Evolutionary conservation across 495 filamentous ascomycete genomes (phyloP).

Genomic region (Penicillium bovifimosum): DNA sequence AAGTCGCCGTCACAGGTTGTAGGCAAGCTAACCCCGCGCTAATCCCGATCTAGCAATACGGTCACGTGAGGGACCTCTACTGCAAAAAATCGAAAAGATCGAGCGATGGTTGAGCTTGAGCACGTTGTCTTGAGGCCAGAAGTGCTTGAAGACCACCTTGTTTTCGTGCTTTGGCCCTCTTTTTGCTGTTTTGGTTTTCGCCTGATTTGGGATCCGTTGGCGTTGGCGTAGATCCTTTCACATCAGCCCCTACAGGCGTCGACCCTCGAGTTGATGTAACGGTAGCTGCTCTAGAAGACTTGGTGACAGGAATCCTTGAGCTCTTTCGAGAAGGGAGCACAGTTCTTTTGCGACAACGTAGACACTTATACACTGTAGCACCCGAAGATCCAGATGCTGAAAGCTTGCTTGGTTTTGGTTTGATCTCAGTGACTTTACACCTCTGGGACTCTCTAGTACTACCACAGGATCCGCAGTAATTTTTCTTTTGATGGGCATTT

Average conservation of each 20-base stretch:
- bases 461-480: constrained; percentile 49
- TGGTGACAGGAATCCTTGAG: constrained; percentile 8
- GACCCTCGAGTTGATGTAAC: constrained; percentile 6
- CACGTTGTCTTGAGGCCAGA: constrained; percentile 46
- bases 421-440: constrained; percentile 31
- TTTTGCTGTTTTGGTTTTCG: constrained; percentile 53
- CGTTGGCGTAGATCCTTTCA: background rate
- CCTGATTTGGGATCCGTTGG: constrained; percentile 17
- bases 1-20: background rate
- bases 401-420: constrained; percentile 21
- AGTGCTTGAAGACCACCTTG: constrained; percentile 54
- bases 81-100: constrained; percentile 58
- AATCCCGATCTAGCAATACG: background rate
- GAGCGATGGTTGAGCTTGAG: constrained; percentile 34
- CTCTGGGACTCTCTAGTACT: constrained; percentile 39
- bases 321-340: constrained; percentile 17
- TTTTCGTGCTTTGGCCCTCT: constrained; percentile 54
- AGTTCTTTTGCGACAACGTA: constrained; percentile 34
- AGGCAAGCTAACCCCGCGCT: constrained; percentile 18
- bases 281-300: constrained; percentile 1
- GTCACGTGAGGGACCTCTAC: constrained; percentile 9
- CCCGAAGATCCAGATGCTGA: constrained; percentile 13
- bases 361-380: constrained; percentile 35
- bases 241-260: constrained; percentile 3
- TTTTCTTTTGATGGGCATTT: constrained; percentile 34